Base-by-base conservation (phyloP, 2,329 filamentous ascomycete genomes). In the Lecanosticta acicola region DNA sequence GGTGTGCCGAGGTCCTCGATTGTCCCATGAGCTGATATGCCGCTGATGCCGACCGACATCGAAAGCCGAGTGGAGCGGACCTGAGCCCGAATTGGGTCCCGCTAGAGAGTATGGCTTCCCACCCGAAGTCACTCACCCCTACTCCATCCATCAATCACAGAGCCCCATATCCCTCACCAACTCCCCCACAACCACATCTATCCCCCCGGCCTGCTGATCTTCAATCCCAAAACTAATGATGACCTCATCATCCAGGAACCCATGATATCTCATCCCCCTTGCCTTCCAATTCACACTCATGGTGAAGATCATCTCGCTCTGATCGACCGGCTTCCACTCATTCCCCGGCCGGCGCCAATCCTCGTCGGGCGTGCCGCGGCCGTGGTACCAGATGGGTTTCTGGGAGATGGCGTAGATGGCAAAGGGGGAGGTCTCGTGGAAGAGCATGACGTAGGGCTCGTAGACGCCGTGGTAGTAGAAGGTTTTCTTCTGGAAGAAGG, bases 381-480 rank as follows among this genome's bases (percentile, higher is more conserved):
- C 78, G 38, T 72, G 63, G 26, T 79, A 76, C 77, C 77, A 80
- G 0, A 79, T 46, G 1, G 77, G 77, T 51, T 68, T 68, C 9
- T 56, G 55, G 0, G 73, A 74, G 13, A 80, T 65, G 0, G 65
- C 74, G 39, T 75, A 66, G 0, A 79, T 51, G 24, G 66, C 67
- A 39, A 78, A 79, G 0, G 75, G 76, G 0, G 70, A 57, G 0
- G 54, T 56, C 39, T 71, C 70, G 32, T 64, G 56, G 55, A 78
- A 77, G 0, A 76, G 60, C 63, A 79, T 67, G 4, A 71, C 66
- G 43, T 78, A 78, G 0, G 77, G 76, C 53, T 79, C 75, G 53
- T 79, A 79, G 1, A 72, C 68, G 45, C 68, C 66, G 51, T 77
- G 76, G 16, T 62, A 56, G 49, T 70, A 68, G 49, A 67, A 49